phyloP scores from a whole-genome alignment of 1,139 yeast genomes.

The Taiozyma sp. region DNA sequence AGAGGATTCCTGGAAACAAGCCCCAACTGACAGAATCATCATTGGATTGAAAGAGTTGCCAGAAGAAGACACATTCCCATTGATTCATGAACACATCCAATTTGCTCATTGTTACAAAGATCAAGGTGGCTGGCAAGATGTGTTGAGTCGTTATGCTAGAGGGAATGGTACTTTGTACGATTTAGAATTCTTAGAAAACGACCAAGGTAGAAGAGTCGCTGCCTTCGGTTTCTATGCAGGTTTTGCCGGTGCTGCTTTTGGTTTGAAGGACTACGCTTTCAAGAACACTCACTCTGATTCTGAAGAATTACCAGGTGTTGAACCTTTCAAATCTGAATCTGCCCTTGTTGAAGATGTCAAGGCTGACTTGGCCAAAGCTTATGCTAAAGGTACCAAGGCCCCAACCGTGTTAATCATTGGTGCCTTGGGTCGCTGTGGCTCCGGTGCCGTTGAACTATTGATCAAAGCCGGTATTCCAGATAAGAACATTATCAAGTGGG shows the following conservation, averaged over 20 bases:
- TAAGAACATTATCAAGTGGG: conserved; percentile 84
- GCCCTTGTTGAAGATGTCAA: conserved; percentile 69
- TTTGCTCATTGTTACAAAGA: conserved; percentile 98
- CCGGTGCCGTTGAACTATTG: conserved; percentile 91
- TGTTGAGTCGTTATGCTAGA: conserved; percentile 78
- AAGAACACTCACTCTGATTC: conserved; percentile 68
- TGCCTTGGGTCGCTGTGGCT: conserved; percentile 97
- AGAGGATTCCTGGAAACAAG: conserved; percentile 86
- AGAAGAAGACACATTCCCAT: conserved; percentile 84
- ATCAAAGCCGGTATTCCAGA: conserved; percentile 87
- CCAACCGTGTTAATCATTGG: conserved; percentile 91
- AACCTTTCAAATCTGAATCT: conserved; percentile 79
- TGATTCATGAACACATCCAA: conserved; percentile 93
- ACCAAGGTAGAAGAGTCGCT: conserved; percentile 95
- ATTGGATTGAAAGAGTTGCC: conserved; percentile 95
- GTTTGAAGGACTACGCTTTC: conserved; percentile 91
- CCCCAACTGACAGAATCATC: conserved; percentile 87
- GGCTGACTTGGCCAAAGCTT: conserved; percentile 54
- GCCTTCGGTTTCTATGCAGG: conserved; percentile 99
- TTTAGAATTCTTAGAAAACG: conserved; percentile 90
- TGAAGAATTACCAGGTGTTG: conserved; percentile 68
- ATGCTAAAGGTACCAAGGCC: conserved; percentile 55
- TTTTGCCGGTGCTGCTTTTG: conserved; percentile 97
- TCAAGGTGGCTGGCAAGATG: conserved; percentile 97
- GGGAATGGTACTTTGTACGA: conserved; percentile 92